These are phyloP conservation scores for Chamaecyparis obtusa DNA, from an alignment of 75 land plant species.

Conservation along the genomic window DNA sequence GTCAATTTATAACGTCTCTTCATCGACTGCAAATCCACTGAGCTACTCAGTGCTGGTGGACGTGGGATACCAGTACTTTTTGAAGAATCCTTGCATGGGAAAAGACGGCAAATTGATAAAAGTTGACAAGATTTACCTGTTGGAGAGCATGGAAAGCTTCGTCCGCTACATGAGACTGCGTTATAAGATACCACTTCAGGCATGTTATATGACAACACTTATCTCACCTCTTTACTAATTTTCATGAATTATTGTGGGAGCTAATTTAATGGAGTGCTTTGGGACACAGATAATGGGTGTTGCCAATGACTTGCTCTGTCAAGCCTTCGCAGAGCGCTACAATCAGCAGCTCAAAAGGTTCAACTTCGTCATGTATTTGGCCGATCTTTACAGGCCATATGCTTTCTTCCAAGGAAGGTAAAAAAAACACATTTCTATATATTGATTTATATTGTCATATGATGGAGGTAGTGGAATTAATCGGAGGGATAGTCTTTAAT, in stretches of 20 bases:
- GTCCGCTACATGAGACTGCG: background rate
- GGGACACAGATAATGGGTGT: conserved; percentile 19
- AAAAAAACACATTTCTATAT: no score
- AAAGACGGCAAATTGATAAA: background rate
- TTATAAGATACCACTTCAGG: conserved; percentile 36
- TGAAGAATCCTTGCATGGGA: background rate
- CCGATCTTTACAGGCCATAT: conserved; percentile 51
- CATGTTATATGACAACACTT: background rate
- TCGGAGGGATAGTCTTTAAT: no score
- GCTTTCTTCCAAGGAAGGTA: conserved; percentile 66
- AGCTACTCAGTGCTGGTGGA: conserved; percentile 28
- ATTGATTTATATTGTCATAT: no score
- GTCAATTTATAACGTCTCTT: conserved; percentile 56
- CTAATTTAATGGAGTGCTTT: background rate
- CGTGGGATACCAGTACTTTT: background rate
- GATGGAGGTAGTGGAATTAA: no score
- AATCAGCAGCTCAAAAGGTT: conserved; percentile 13
- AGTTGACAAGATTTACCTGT: background rate
- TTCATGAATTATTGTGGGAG: background rate
- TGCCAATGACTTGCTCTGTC: conserved; percentile 18
- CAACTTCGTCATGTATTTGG: conserved; percentile 43
- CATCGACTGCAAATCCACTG: conserved; percentile 62
- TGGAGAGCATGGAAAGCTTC: background rate
- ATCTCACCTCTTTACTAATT: background rate
- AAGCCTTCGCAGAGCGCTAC: conserved; percentile 14